These are phyloP conservation scores for Xylaria sp. DNA, from an alignment of 2,329 filamentous ascomycete species.

Conservation along the genomic window DNA sequence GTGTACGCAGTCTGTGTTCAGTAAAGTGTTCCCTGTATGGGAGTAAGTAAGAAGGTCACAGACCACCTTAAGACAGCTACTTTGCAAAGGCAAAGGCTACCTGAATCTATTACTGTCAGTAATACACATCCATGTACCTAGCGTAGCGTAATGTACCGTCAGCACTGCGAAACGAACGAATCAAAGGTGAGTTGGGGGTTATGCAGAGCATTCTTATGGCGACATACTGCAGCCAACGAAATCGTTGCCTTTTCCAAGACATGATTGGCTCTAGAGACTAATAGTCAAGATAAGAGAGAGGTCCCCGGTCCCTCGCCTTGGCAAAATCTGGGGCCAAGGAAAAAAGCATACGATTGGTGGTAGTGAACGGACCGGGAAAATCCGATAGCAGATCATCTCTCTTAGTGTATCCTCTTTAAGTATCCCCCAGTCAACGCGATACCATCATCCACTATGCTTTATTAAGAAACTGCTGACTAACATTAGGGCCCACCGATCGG, in stretches of 20 bases:
- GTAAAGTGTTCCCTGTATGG: too few relatives aligned
- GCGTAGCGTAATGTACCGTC: neutral
- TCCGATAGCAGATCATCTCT: constrained; percentile 25
- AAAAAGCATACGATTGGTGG: constrained; percentile 22
- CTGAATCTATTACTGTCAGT: too few relatives aligned
- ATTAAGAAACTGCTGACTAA: constrained; percentile 13
- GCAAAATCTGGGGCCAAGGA: constrained; percentile 26
- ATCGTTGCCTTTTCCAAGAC: constrained; percentile 5
- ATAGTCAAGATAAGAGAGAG: neutral
- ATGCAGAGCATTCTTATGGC: constrained; percentile 30
- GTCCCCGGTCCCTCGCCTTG: constrained; percentile 21
- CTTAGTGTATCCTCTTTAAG: neutral
- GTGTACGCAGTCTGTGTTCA: too few relatives aligned
- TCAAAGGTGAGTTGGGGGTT: constrained; percentile 21
- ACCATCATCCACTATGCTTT: constrained; percentile 25
- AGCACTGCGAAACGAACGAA: constrained; percentile 26
- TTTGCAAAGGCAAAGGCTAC: too few relatives aligned
- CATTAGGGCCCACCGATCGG: neutral
- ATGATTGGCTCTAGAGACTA: constrained; percentile 22
- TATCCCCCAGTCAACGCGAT: constrained; percentile 19
- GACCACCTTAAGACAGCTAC: constrained; percentile 7
- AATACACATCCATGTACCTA: neutral
- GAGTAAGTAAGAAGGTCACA: constrained; percentile 4
- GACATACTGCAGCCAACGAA: constrained; percentile 25
- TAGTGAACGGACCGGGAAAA: constrained; percentile 31